Conservation (phyloP, 2,329 filamentous ascomycete species). For the Hymenoscyphus salicellus region DNA sequence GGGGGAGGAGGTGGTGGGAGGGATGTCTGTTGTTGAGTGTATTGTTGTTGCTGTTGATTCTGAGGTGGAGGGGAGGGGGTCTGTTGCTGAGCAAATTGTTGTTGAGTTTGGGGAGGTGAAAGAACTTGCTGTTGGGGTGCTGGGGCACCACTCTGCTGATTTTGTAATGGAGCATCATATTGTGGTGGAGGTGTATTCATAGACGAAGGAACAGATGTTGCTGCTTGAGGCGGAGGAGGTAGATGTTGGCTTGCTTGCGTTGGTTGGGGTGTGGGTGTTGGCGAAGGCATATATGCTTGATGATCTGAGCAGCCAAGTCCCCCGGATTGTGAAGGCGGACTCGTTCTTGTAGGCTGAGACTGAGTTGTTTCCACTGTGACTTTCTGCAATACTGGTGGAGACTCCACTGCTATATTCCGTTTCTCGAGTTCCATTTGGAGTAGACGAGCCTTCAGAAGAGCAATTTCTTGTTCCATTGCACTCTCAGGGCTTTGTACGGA, state of each 20-base stretch:
- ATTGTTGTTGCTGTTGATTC: background rate
- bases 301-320: constrained; percentile 8
- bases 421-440: constrained; percentile 32
- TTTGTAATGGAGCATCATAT: background rate
- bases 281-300: constrained; percentile 1
- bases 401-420: constrained; percentile 8
- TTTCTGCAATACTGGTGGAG: background rate
- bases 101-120: background rate
- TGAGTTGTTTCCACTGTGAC: background rate
- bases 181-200: constrained; percentile 2
- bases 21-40: background rate
- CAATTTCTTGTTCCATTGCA: constrained; percentile 30
- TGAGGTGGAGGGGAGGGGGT: background rate
- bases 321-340: background rate
- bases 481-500: constrained; percentile 10
- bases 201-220: background rate
- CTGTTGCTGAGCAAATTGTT: background rate
- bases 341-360: background rate
- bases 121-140: background rate
- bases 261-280: background rate
- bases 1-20: background rate
- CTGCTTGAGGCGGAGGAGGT: background rate
- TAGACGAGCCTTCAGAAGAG: constrained; percentile 27
- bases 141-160: background rate
- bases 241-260: background rate